A percentile compares a stretch with the other conserved stretches of the same genome.
Evolutionary conservation across 305 asterid species (phyloP).

Genomic region (Solanum hybrid): DNA sequence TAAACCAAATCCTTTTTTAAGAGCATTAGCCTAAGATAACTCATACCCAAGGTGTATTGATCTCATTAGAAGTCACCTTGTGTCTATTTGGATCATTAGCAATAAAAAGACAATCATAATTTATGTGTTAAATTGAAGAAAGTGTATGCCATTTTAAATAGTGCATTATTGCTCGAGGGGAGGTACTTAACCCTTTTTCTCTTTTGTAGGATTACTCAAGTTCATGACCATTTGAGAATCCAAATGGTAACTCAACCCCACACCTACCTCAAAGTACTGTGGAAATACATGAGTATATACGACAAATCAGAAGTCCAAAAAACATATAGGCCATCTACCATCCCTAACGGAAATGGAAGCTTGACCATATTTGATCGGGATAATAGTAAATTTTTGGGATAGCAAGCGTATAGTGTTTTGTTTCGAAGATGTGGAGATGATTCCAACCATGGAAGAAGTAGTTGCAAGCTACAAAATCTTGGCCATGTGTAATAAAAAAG

Average conservation of each 20-base stretch:
- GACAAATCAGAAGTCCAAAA: not conserved
- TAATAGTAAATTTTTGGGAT: not conserved
- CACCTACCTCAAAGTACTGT: not conserved
- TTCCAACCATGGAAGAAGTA: not conserved
- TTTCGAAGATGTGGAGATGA: not conserved
- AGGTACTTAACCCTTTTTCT: not conserved
- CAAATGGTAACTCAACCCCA: not conserved
- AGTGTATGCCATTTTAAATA: not conserved
- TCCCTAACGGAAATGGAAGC: not conserved
- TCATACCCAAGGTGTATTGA: not conserved
- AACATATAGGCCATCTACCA: not conserved
- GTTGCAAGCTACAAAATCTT: not conserved
- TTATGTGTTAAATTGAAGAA: not conserved
- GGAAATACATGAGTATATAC: not conserved
- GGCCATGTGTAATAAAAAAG: too few species aligned
- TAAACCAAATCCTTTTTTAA: too few species aligned
- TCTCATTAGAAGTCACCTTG: not conserved
- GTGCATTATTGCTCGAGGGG: not conserved
- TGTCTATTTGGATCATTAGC: not conserved
- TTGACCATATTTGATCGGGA: not conserved
- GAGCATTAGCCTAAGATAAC: not conserved
- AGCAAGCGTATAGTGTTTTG: not conserved
- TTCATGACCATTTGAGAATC: not conserved
- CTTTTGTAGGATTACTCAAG: not conserved
- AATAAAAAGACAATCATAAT: too few species aligned